phyloP scores from a whole-genome alignment of 2,329 filamentous ascomycete species.

The Metarhizium anisopliae region DNA sequence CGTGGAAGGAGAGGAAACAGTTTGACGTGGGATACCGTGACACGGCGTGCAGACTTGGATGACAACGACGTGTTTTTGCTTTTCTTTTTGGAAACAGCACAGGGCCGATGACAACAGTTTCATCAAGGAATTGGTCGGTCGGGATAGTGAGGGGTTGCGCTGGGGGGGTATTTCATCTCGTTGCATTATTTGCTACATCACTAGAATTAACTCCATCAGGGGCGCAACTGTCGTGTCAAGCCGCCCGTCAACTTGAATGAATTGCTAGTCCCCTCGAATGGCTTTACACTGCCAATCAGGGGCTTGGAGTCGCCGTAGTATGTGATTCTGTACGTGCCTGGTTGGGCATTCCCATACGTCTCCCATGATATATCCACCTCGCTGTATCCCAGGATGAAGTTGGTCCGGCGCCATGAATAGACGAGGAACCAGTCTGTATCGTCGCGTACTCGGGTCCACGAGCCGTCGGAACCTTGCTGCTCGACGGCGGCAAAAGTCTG shows the following conservation, averaged over 20 bases:
- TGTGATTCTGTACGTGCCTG: slow-evolving; percentile 65
- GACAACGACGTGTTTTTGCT: not conserved
- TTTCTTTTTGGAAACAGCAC: not conserved
- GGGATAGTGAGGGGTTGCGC: not conserved
- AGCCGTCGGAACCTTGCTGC: slow-evolving; percentile 32
- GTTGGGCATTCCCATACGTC: slow-evolving; percentile 33
- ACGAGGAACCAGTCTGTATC: slow-evolving; percentile 80
- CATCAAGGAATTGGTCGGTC: not conserved
- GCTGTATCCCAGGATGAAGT: slow-evolving; percentile 61
- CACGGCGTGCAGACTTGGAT: not conserved
- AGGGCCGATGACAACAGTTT: not conserved
- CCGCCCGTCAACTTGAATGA: slow-evolving; percentile 10
- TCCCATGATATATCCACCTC: slow-evolving; percentile 77
- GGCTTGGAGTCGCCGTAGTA: slow-evolving; percentile 80
- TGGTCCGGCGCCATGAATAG: slow-evolving; percentile 70
- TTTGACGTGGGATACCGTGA: not conserved
- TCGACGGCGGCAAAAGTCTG: slow-evolving; percentile 73
- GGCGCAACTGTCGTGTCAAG: not conserved
- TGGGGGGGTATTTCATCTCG: not conserved
- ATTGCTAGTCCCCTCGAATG: slow-evolving; percentile 14
- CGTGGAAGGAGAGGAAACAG: not conserved
- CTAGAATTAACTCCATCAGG: not conserved
- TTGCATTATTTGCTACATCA: not conserved
- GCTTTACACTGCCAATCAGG: slow-evolving; percentile 30
- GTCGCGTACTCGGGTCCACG: slow-evolving; percentile 59